phyloP scores from a whole-genome alignment of 73 alveolate species.

The Paramecium pentaurelia region DNA sequence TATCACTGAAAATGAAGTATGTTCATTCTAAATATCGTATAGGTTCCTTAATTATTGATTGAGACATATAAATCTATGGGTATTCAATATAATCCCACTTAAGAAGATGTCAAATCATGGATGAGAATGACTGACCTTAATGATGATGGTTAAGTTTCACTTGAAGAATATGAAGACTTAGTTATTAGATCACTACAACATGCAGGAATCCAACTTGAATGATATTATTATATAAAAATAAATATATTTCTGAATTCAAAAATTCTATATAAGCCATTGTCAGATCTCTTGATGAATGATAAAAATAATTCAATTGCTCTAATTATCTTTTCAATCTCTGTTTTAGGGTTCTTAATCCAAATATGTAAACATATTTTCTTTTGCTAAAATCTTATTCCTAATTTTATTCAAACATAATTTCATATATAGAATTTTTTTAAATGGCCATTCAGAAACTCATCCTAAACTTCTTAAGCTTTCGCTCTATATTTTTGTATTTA shows the following conservation, averaged over 20 bases:
- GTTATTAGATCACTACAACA: slow-evolving; percentile 44
- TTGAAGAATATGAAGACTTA: slow-evolving; percentile 59
- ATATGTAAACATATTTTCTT: background rate
- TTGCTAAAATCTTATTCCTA: background rate
- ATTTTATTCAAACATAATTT: background rate
- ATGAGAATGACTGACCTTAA: slow-evolving; percentile 59
- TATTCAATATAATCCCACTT: slow-evolving; percentile 34
- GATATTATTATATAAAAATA: background rate
- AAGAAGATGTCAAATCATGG: slow-evolving; percentile 61
- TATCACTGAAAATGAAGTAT: slow-evolving; percentile 57
- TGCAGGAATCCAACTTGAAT: slow-evolving; percentile 52
- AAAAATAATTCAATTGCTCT: background rate
- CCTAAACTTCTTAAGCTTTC: background rate
- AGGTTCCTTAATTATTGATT: background rate
- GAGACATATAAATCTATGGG: slow-evolving; percentile 62
- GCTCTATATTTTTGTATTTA: background rate
- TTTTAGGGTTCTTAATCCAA: background rate
- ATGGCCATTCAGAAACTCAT: background rate
- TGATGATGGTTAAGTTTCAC: slow-evolving; percentile 54
- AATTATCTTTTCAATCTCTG: background rate
- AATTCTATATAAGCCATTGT: background rate
- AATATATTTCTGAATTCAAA: background rate
- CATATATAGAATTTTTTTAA: background rate
- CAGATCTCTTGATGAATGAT: background rate
- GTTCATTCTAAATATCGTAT: background rate